A percentile compares a stretch with the other conserved stretches of the same genome.
These are phyloP conservation scores for Neurospora sp. DNA, from an alignment of 2,329 filamentous ascomycete species.

Conservation along the genomic window DNA sequence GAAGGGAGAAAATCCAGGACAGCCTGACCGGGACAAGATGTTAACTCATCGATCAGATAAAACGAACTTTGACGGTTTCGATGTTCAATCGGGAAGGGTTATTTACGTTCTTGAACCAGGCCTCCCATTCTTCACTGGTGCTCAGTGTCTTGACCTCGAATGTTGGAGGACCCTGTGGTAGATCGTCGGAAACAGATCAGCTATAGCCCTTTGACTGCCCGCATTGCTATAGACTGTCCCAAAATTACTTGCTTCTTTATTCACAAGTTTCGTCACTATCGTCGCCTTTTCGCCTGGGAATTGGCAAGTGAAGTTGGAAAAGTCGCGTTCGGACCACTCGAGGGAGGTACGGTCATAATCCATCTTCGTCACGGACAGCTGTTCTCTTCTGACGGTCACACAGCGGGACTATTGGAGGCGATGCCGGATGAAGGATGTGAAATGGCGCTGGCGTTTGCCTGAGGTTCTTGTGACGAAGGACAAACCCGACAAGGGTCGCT, in stretches of 20 bases:
- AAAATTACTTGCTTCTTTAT: not conserved
- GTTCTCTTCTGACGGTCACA: not conserved
- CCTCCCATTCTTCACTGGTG: not conserved
- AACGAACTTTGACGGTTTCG: not conserved
- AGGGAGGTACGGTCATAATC: conserved; percentile 1
- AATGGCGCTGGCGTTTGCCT: not conserved
- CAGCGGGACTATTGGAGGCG: not conserved
- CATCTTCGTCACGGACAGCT: not conserved
- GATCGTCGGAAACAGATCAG: not conserved
- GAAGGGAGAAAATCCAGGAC: not conserved
- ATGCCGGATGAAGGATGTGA: not conserved
- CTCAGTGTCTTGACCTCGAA: not conserved
- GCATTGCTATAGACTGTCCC: fast-evolving
- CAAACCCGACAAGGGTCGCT: not conserved
- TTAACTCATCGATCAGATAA: not conserved
- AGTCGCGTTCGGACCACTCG: not conserved
- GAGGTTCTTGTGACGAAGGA: not conserved
- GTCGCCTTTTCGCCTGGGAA: not conserved
- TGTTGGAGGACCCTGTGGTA: not conserved
- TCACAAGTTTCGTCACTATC: not conserved
- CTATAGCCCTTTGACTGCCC: not conserved
- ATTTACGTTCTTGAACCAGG: not conserved
- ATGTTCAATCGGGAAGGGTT: not conserved
- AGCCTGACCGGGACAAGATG: not conserved
- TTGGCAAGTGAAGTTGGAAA: not conserved